Evolutionary conservation across 768 basidiomycete species (phyloP).

Genomic region (Harrya chromipes): DNA sequence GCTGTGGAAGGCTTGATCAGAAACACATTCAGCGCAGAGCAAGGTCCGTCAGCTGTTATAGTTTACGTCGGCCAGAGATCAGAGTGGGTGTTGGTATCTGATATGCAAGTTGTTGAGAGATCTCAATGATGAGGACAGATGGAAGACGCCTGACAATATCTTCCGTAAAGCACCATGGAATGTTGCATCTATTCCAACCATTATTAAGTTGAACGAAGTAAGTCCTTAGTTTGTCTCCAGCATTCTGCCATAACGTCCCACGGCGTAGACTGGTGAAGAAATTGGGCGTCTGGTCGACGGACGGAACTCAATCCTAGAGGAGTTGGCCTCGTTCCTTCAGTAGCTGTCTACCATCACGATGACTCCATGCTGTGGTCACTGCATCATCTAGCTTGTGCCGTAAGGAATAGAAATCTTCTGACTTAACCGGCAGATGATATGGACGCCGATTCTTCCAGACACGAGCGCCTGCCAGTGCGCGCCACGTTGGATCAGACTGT

Average conservation of each 20-base stretch:
- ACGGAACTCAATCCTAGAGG: constrained; percentile 22
- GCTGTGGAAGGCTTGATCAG: constrained; percentile 55
- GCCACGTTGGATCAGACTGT: no score
- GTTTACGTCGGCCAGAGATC: constrained; percentile 66
- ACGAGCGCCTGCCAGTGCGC: no score
- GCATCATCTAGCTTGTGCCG: not conserved
- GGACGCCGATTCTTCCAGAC: no score
- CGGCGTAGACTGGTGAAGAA: constrained; percentile 25
- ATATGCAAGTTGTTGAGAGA: not conserved
- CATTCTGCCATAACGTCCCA: not conserved
- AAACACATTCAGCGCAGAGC: constrained; percentile 44
- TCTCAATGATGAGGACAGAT: constrained; percentile 40
- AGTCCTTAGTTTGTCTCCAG: constrained; percentile 23
- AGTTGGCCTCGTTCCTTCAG: constrained; percentile 19
- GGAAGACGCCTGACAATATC: constrained; percentile 57
- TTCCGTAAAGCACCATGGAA: constrained; percentile 66
- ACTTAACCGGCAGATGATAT: not conserved
- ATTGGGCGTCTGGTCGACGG: constrained; percentile 29
- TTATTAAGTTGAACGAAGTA: constrained; percentile 59
- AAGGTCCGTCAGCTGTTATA: constrained; percentile 52
- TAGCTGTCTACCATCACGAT: not conserved
- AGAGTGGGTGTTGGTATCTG: constrained; percentile 44
- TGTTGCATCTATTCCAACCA: constrained; percentile 59
- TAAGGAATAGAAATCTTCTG: not conserved
- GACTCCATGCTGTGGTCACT: constrained; percentile 5